Evolutionary conservation across 202 grass and related monocot genomes (phyloP), one percentile per base, ranked within the genome.

Genomic region (Schoenoplectus triqueter): DNA sequence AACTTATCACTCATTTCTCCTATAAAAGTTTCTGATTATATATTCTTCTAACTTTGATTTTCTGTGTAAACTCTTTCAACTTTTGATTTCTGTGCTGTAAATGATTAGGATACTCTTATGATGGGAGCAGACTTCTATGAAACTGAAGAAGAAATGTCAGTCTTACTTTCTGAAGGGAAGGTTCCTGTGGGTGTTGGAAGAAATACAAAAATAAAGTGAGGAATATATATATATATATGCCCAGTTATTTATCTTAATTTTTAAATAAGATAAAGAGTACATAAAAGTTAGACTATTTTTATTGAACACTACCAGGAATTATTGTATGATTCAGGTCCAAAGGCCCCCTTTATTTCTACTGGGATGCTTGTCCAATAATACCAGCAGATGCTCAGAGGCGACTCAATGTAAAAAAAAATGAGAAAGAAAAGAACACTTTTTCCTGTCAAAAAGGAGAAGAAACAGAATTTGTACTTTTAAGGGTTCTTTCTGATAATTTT

Each of bases 191-290:
- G 91, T 46, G 78, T 97, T 59, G 94, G 94, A 50, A 22, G 80
- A 52, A 93, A 97, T 67, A 90, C 94, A 75, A 90, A 87, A 84
- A 93, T 93, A 83, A 93, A 74, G 94, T 93, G 42, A 84, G 81
- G 5, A 21, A 64, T 59, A 69, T 56, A 21, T 40, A 31, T 31
- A 31, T 31, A 31, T 31, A 31, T 31, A 31, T 68, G 69, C 18
- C 18, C 10, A n/a, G 5, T 45, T 59, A 3, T 39, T 83, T 31
- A 60, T 17, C 11, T 5, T 15, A 44, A 86, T 52, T 40, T 52
- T 39, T 7, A 51, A 82, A 18, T 47, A 75, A 19, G 2, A 31
- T 31, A 0, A 22, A 1, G 21, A 66, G 14, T 9, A 18, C 17
- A 3, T 9, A 56, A 3, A 63, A 57, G 60, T 17, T 69, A 40